Conservation (phyloP, 805 yeast species). For the Brettanomyces nanus region DNA sequence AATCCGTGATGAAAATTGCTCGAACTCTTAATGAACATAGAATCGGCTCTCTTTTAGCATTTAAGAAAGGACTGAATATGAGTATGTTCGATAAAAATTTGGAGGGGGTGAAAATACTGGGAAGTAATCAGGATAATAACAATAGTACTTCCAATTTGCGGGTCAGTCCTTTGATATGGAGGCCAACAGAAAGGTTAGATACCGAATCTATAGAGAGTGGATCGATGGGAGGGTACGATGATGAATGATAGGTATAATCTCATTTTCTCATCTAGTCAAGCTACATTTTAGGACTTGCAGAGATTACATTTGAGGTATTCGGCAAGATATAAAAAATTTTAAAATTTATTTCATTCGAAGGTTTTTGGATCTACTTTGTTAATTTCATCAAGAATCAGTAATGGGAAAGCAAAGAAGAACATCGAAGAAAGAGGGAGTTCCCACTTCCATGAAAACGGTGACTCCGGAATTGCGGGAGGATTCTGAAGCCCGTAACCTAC, state of each 20-base stretch:
- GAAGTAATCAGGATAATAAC: background rate
- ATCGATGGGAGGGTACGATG: slow-evolving; percentile 2
- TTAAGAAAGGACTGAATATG: slow-evolving; percentile 1
- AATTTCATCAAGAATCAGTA: too few relatives aligned
- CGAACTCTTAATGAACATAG: background rate
- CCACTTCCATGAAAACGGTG: slow-evolving; percentile 46
- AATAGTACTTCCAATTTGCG: background rate
- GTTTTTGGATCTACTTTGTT: too few relatives aligned
- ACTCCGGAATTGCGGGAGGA: slow-evolving; percentile 63
- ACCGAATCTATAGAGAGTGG: slow-evolving; percentile 7
- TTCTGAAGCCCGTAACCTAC: slow-evolving; percentile 58
- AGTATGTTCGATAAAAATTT: background rate
- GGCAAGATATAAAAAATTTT: too few relatives aligned
- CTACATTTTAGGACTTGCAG: too few relatives aligned
- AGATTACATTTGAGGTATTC: too few relatives aligned
- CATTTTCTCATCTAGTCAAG: too few relatives aligned
- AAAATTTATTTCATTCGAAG: too few relatives aligned
- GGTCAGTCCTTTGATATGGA: background rate
- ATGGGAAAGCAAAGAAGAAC: slow-evolving; percentile 38
- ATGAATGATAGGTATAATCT: background rate
- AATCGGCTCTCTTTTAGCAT: background rate
- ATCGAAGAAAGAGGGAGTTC: slow-evolving; percentile 17
- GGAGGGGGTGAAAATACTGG: background rate
- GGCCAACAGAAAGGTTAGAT: slow-evolving; percentile 1
- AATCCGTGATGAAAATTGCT: background rate